Evolutionary conservation across 2,329 filamentous ascomycete species (phyloP).

Genomic region (Dothistroma septosporum): DNA sequence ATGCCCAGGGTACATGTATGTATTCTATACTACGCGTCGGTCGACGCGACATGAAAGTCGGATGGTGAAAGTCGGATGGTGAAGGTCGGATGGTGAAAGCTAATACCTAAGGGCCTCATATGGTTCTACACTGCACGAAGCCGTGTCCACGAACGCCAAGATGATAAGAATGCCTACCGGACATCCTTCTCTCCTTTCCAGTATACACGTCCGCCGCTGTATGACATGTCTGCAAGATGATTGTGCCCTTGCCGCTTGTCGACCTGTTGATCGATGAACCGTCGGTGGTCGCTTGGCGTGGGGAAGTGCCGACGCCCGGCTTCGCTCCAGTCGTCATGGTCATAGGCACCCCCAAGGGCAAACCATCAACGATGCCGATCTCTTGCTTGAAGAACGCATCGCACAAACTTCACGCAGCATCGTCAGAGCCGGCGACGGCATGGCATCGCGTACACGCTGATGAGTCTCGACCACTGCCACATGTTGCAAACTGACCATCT

Average conservation of each 20-base stretch:
- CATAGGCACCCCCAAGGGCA: too few species aligned
- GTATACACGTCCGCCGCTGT: too few species aligned
- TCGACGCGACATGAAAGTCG: too few species aligned
- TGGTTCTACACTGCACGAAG: conserved; percentile 7
- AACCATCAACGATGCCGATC: neutral
- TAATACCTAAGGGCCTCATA: too few species aligned
- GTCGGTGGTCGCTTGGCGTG: neutral
- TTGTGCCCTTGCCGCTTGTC: neutral
- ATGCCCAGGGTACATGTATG: too few species aligned
- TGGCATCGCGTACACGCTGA: neutral
- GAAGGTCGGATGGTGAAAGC: too few species aligned
- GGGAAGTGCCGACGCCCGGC: neutral
- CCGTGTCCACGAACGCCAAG: too few species aligned
- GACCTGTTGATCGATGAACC: neutral
- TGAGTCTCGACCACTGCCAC: neutral
- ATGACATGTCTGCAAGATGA: conserved; percentile 16
- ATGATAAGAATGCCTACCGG: too few species aligned
- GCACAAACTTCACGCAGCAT: neutral
- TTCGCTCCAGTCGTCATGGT: neutral
- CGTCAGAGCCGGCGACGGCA: neutral
- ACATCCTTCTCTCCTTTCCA: too few species aligned
- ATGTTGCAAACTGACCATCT: neutral
- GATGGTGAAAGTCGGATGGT: too few species aligned
- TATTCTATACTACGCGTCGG: too few species aligned
- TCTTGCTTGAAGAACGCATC: neutral